Base-by-base conservation (phyloP, 2,329 filamentous ascomycete species). In the Teratosphaeria nubilosa region DNA sequence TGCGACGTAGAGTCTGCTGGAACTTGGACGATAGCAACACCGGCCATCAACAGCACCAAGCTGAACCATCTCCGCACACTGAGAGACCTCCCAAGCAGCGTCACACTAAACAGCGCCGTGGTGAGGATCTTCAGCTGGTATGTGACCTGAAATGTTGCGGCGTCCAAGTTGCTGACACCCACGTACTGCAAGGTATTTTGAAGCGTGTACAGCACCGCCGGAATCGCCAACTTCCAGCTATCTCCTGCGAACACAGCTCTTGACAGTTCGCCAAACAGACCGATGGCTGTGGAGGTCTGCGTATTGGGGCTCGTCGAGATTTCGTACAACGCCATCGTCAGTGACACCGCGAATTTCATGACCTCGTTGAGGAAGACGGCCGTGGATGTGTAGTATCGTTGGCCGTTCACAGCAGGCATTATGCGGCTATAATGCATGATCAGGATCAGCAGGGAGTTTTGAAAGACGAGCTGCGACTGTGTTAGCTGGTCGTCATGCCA, bases 171-270 rank as follows among this genome's bases (percentile, higher is more conserved):
- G 61, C 89, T 90, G 11, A 96, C 84, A 1, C 90, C 92, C 56
- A 95, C 82, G 69, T 96, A 99, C 72, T 96, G 90, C 56, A 97
- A 76, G n/a, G 88, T 88, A 69, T 96, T 97, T 68, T 96, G 90
- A 30, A 96, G 72, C 0, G 92, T 96, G 71, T 96, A 97, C 1
- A 97, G 79, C 4, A 85, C 81, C 3, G 92, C 94, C 0, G 92
- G 94, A 50, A 97, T 85, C 9, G 90, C 90, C 63, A 99, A 77
- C 73, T 96, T 96, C 92, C 92, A 97, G 65, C 91, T 91, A 70
- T 97, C 94, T 10, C 87, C 86, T 0, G 87, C 86, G 70, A 97
- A 95, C 16, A 96, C 87, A 31, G 86, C 84, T 66, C 83, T 85
- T 68, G 86, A 88, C 25, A 97, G 83, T 68, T 90, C 86, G 67